Percentiles rank a stretch among this genome's conserved stretches.
Evolutionary conservation across 1,284 basidiomycete species (phyloP).

Genomic region (Leccinum solheimii): DNA sequence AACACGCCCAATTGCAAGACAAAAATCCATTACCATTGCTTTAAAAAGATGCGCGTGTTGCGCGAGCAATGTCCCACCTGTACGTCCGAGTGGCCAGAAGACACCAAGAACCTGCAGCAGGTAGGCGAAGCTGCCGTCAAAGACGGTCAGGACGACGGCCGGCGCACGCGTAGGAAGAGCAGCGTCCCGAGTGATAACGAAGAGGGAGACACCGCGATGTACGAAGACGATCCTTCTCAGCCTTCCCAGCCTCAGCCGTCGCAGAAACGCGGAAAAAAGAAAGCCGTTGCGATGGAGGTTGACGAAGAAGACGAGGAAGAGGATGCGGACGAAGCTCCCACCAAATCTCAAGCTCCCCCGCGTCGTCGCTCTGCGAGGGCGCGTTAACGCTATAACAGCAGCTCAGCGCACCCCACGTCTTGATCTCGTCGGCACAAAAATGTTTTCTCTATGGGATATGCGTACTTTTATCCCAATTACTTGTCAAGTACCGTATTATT

Average conservation of each 20-base stretch:
- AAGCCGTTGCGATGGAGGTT: constrained; percentile 36
- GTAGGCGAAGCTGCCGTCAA: constrained; percentile 66
- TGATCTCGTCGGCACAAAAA: neutral
- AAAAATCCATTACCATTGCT: constrained; percentile 70
- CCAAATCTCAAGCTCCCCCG: constrained; percentile 25
- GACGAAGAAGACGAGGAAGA: constrained; percentile 38
- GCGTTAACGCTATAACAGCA: constrained; percentile 11
- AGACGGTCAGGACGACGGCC: constrained; percentile 58
- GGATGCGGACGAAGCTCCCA: constrained; percentile 27
- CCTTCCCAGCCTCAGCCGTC: constrained; percentile 12
- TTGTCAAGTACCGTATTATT: constrained; percentile 21
- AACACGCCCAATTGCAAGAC: constrained; percentile 61
- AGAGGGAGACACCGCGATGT: constrained; percentile 38
- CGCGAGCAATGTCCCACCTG: constrained; percentile 59
- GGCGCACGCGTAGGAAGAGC: constrained; percentile 40
- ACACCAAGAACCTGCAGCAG: constrained; percentile 45
- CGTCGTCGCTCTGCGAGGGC: constrained; percentile 30
- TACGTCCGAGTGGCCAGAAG: constrained; percentile 54
- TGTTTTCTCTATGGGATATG: constrained; percentile 7
- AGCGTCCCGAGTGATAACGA: constrained; percentile 42
- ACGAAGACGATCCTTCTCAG: constrained; percentile 38
- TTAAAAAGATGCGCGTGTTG: constrained; percentile 39
- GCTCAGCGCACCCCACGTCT: neutral
- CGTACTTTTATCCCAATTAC: constrained; percentile 16
- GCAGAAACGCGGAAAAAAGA: constrained; percentile 35